Conservation (phyloP, 2,329 filamentous ascomycete genomes). For the Phoma sp. region DNA sequence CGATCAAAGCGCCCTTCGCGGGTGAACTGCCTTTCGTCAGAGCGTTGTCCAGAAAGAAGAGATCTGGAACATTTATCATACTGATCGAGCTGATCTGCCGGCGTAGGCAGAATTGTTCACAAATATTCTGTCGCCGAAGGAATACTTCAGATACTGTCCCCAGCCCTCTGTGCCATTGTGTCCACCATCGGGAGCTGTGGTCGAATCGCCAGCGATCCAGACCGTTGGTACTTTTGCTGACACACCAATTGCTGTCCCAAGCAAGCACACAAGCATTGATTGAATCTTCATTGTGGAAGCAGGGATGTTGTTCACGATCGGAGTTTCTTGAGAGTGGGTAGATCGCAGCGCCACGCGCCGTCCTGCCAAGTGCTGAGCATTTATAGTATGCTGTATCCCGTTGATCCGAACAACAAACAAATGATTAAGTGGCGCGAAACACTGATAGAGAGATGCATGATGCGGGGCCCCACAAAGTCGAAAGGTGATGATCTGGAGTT, state of each 20-base stretch:
- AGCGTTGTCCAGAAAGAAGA: too few relatives aligned
- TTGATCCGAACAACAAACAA: not conserved
- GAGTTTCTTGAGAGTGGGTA: not conserved
- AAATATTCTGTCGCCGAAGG: constrained; percentile 47
- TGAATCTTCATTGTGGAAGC: not conserved
- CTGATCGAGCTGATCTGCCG: constrained; percentile 67
- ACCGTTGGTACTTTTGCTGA: constrained; percentile 7
- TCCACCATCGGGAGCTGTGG: constrained; percentile 58
- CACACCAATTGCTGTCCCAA: not conserved
- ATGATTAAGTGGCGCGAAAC: not conserved
- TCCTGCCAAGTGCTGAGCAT: constrained; percentile 8
- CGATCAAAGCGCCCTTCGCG: constrained; percentile 67
- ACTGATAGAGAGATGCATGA: not conserved
- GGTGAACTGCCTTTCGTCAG: constrained; percentile 51
- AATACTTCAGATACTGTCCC: constrained; percentile 64
- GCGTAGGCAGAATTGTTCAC: constrained; percentile 68
- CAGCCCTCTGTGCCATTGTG: constrained; percentile 55
- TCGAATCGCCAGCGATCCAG: constrained; percentile 63
- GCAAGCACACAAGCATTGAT: not conserved
- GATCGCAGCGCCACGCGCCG: not conserved
- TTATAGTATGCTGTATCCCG: constrained; percentile 2
- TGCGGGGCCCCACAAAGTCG: constrained; percentile 20
- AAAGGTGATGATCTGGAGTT: not conserved
- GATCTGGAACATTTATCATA: not conserved
- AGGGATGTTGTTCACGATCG: not conserved